These are phyloP conservation scores for Iris macrosiphon DNA, from an alignment of 106 monocot genomes.

Conservation along the genomic window DNA sequence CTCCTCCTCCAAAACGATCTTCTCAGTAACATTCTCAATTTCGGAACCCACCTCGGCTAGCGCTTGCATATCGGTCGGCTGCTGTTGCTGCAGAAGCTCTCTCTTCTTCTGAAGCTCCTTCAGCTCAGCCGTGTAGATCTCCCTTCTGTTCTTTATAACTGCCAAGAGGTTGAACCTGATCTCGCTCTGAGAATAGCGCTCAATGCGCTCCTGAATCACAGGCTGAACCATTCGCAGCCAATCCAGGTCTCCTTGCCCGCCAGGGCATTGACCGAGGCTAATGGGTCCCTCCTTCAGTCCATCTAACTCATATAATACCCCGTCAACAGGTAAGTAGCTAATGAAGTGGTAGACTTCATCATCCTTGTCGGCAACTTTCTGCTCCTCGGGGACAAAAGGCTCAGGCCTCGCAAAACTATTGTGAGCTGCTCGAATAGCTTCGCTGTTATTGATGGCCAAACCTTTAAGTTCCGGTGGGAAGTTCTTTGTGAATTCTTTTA, in stretches of 20 bases:
- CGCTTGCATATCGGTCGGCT: constrained; percentile 37
- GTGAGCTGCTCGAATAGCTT: constrained; percentile 82
- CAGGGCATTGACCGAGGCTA: constrained; percentile 62
- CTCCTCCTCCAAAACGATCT: constrained; percentile 95
- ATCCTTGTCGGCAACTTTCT: constrained; percentile 58
- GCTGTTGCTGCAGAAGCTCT: constrained; percentile 66
- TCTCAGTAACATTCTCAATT: constrained; percentile 65
- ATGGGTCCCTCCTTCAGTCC: constrained; percentile 93
- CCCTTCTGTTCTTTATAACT: constrained; percentile 83
- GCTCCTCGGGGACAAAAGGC: constrained; percentile 79
- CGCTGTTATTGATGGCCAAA: constrained; percentile 86
- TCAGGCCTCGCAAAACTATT: constrained; percentile 98
- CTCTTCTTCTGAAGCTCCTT: constrained; percentile 93
- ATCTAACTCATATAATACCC: constrained; percentile 80
- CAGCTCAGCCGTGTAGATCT: constrained; percentile 73
- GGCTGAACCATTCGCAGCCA: constrained; percentile 89
- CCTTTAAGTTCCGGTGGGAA: constrained; percentile 94
- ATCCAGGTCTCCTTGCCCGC: constrained; percentile 53
- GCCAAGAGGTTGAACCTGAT: constrained; percentile 95
- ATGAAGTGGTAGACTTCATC: constrained; percentile 98
- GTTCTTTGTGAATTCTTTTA: constrained; percentile 89
- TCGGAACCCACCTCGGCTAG: constrained; percentile 57
- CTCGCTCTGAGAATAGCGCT: constrained; percentile 81
- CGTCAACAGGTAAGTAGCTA: constrained; percentile 80
- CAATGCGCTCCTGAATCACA: constrained; percentile 87